phyloP scores from a whole-genome alignment of 1,284 basidiomycete species.

The Tylopilus orsonianus region DNA sequence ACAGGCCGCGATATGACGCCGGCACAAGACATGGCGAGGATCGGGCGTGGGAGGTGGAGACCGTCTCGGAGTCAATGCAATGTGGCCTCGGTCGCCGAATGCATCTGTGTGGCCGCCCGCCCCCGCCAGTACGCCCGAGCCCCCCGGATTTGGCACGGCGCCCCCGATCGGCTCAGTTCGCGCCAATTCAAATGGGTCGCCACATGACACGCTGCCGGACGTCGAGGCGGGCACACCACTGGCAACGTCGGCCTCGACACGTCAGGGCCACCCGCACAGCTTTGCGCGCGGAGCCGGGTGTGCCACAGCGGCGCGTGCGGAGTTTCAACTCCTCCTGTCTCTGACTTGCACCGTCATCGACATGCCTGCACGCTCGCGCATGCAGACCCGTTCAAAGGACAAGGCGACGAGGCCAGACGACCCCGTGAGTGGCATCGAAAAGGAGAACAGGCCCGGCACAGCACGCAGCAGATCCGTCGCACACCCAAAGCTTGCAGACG shows the following conservation, averaged over 20 bases:
- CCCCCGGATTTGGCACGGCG: conserved; percentile 18
- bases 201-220: conserved; percentile 11
- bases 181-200: conserved; percentile 20
- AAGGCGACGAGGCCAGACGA: conserved; percentile 17
- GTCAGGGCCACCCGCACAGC: background rate
- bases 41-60: conserved; percentile 24
- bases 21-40: too few relatives aligned
- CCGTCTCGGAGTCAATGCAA: conserved; percentile 24
- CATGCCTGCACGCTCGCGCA: conserved; percentile 50
- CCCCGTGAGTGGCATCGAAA: conserved; percentile 30
- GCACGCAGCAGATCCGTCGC: conserved; percentile 25
- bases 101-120: background rate
- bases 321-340: conserved; percentile 34
- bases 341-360: conserved; percentile 26
- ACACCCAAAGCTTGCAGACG: conserved; percentile 16
- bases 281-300: background rate
- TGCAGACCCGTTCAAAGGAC: conserved; percentile 28
- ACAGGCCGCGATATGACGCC: too few relatives aligned
- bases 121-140: conserved; percentile 7
- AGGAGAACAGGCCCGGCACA: conserved; percentile 28
- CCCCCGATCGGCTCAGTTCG: background rate
- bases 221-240: background rate
- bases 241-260: conserved; percentile 5
- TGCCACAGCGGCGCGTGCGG: conserved; percentile 33
- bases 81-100: conserved; percentile 21